These are phyloP conservation scores for Chlamydomonas schloesseri DNA, from an alignment of 139 green algal genomes.

Conservation along the genomic window DNA sequence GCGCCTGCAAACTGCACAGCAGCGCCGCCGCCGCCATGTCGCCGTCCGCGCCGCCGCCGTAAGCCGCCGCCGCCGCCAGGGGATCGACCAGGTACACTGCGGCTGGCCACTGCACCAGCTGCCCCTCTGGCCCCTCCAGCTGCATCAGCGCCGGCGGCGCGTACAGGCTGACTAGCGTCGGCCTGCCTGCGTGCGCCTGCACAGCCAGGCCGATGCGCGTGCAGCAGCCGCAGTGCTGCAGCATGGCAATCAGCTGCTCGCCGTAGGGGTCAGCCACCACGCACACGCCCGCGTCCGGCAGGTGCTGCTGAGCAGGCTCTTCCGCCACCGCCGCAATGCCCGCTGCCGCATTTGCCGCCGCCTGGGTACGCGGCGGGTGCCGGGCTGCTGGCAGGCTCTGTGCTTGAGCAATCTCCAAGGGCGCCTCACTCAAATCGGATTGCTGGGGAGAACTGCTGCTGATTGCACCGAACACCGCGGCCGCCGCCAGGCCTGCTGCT, in stretches of 20 bases:
- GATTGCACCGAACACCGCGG: too few species aligned
- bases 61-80: background rate
- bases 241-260: constrained; percentile 66
- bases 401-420: too few species aligned
- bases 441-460: too few species aligned
- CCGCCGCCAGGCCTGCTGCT: too few species aligned
- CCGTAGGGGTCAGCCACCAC: constrained; percentile 65
- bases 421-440: too few species aligned
- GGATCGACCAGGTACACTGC: constrained; percentile 13
- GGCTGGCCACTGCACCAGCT: background rate
- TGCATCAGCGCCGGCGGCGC: background rate
- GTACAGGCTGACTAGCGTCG: constrained; percentile 14
- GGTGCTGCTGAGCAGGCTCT: too few species aligned
- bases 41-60: background rate
- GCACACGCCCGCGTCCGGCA: background rate
- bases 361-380: too few species aligned
- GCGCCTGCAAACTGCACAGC: background rate
- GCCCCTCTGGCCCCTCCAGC: background rate
- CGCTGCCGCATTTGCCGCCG: too few species aligned
- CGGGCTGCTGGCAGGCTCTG: too few species aligned
- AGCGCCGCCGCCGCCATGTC: background rate
- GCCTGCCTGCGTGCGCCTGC: background rate
- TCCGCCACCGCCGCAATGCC: too few species aligned
- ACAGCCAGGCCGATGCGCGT: constrained; percentile 8
- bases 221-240: constrained; percentile 41